phyloP scores from a whole-genome alignment of 495 filamentous ascomycete species.

The Platismatia glauca region DNA sequence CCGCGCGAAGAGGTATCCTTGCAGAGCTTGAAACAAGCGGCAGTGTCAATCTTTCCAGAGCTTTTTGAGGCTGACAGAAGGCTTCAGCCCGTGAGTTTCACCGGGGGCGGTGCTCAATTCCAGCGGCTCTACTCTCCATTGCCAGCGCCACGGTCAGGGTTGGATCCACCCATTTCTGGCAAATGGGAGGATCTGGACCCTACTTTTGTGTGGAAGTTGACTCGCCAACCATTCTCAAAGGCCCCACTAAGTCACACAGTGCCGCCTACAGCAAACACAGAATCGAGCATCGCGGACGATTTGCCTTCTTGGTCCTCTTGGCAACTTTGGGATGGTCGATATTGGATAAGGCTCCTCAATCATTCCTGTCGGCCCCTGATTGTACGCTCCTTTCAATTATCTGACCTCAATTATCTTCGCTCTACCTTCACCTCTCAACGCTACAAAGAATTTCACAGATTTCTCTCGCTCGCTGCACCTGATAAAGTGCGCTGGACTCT shows the following conservation, averaged over 20 bases:
- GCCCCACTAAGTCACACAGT: constrained; percentile 16
- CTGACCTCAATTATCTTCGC: constrained; percentile 41
- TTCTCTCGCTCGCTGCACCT: constrained; percentile 39
- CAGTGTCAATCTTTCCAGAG: constrained; percentile 22
- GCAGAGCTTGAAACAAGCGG: constrained; percentile 27
- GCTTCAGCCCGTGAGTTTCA: constrained; percentile 39
- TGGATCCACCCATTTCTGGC: constrained; percentile 16
- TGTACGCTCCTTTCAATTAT: constrained; percentile 42
- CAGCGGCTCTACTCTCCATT: constrained; percentile 31
- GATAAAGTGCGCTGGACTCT: constrained; percentile 46
- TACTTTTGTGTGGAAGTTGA: constrained; percentile 38
- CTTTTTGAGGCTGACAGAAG: constrained; percentile 23
- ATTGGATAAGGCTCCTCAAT: constrained; percentile 61
- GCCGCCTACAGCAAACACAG: not conserved
- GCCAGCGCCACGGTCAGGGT: constrained; percentile 20
- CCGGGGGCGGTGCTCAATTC: constrained; percentile 46
- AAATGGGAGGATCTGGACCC: constrained; percentile 2
- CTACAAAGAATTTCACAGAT: constrained; percentile 23
- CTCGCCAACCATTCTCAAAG: constrained; percentile 41
- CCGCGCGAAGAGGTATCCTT: constrained; percentile 35
- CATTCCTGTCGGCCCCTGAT: constrained; percentile 30
- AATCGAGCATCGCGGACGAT: not conserved
- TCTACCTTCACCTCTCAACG: constrained; percentile 26
- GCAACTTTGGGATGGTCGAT: constrained; percentile 70
- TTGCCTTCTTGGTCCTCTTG: constrained; percentile 30